A percentile compares a stretch with the other conserved stretches of the same genome.
Evolutionary conservation across 768 basidiomycete species (phyloP).

Genomic region (Kwoniella mangroviensis): DNA sequence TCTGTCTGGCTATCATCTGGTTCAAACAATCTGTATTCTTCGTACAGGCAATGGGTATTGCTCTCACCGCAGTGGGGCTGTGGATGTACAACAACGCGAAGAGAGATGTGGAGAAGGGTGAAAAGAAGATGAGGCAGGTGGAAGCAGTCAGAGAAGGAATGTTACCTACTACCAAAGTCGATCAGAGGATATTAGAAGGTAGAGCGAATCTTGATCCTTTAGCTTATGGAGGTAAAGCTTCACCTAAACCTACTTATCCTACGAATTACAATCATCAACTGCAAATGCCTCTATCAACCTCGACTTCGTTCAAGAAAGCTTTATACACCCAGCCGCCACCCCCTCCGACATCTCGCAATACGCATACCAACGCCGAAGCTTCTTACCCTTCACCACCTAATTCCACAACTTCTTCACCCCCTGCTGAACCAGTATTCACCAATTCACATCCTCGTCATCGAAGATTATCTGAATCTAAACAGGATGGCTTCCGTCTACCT

Average conservation of each 20-base stretch:
- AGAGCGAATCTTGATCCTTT: conserved; percentile 13
- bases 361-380: conserved; percentile 4
- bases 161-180: conserved; percentile 48
- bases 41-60: conserved; percentile 86
- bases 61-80: conserved; percentile 82
- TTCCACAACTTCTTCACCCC: conserved; percentile 34
- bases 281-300: conserved; percentile 20
- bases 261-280: conserved; percentile 18
- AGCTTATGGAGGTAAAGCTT: conserved; percentile 26
- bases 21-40: conserved; percentile 85
- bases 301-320: conserved; percentile 30
- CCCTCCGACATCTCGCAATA: conserved; percentile 8
- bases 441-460: conserved; percentile 17
- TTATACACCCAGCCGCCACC: conserved; percentile 7
- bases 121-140: conserved; percentile 73
- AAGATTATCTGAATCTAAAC: conserved; percentile 21
- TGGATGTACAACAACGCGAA: conserved; percentile 98
- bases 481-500: conserved; percentile 21
- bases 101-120: conserved; percentile 86
- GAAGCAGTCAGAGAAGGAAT: conserved; percentile 57
- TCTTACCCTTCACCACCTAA: conserved; percentile 43
- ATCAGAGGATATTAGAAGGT: conserved; percentile 46
- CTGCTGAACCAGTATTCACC: conserved; percentile 24
- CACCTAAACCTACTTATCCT: conserved; percentile 43
- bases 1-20: conserved; percentile 97